Conservation (phyloP, 2,329 filamentous ascomycete genomes). For the Lanzia echinophila region DNA sequence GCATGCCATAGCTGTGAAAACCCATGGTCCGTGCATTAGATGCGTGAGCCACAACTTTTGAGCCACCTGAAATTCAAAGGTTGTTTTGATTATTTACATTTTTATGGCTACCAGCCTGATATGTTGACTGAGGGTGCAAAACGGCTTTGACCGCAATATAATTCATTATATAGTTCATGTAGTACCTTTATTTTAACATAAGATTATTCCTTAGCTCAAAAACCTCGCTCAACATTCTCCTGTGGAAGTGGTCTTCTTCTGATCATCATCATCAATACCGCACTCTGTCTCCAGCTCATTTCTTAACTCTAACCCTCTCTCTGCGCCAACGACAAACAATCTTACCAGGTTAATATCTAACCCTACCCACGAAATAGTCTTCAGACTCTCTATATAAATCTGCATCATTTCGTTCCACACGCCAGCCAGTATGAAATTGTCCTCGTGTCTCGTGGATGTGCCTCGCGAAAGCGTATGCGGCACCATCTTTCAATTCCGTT, state of each 20-base stretch:
- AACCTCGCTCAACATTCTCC: no score
- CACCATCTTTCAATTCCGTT: neutral
- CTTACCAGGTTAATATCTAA: neutral
- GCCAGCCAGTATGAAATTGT: neutral
- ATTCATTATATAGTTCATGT: no score
- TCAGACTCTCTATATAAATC: neutral
- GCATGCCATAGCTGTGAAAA: no score
- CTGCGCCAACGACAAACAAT: neutral
- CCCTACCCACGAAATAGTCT: neutral
- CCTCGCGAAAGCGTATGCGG: constrained; percentile 1
- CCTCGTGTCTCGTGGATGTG: neutral
- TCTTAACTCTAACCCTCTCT: neutral
- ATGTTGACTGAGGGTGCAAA: no score
- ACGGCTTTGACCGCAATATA: no score
- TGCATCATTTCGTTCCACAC: neutral
- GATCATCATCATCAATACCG: constrained; percentile 5
- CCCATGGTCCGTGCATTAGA: no score
- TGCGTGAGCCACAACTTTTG: no score
- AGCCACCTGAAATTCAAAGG: no score
- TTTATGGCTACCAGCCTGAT: no score
- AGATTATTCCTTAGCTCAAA: no score
- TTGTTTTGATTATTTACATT: no score
- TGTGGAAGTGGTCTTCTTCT: neutral
- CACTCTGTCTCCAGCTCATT: constrained; percentile 6
- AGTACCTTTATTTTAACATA: no score